Evolutionary conservation across 768 basidiomycete species (phyloP).

Genomic region (Tephrocybe sp.): DNA sequence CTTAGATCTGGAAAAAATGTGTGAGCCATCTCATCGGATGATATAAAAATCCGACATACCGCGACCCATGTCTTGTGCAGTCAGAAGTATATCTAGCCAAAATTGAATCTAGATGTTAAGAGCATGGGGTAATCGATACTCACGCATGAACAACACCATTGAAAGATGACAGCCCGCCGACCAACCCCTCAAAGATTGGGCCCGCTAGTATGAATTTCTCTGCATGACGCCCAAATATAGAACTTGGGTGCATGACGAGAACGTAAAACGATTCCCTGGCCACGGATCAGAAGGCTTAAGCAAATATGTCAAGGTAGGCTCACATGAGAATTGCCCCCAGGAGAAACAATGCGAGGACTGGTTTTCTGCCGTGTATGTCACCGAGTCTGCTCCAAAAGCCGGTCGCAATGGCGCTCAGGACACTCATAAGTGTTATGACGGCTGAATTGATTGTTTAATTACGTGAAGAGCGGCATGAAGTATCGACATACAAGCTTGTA

Average conservation of each 20-base stretch:
- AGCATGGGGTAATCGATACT: constrained; percentile 42
- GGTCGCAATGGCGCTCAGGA: constrained; percentile 78
- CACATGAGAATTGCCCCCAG: constrained; percentile 76
- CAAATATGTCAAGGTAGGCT: background rate
- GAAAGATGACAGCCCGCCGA: constrained; percentile 70
- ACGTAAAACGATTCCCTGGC: constrained; percentile 76
- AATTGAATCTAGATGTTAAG: constrained; percentile 15
- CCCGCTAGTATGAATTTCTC: constrained; percentile 77
- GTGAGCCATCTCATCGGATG: background rate
- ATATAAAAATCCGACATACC: constrained; percentile 23
- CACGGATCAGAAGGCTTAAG: background rate
- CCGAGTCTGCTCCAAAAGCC: constrained; percentile 86
- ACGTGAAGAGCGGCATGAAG: background rate
- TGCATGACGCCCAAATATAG: constrained; percentile 48
- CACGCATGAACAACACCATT: constrained; percentile 68
- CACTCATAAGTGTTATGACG: constrained; percentile 76
- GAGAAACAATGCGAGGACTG: constrained; percentile 65
- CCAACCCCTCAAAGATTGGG: constrained; percentile 75
- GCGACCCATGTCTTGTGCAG: constrained; percentile 51
- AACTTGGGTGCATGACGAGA: constrained; percentile 66
- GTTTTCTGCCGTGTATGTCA: constrained; percentile 75
- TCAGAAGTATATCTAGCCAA: constrained; percentile 51
- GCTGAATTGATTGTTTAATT: constrained; percentile 29
- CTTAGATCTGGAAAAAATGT: constrained; percentile 33
- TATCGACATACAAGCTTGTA: constrained; percentile 57